These are phyloP conservation scores for Prinsepia uniflora DNA, from an alignment of 306 rosid species.

Conservation along the genomic window DNA sequence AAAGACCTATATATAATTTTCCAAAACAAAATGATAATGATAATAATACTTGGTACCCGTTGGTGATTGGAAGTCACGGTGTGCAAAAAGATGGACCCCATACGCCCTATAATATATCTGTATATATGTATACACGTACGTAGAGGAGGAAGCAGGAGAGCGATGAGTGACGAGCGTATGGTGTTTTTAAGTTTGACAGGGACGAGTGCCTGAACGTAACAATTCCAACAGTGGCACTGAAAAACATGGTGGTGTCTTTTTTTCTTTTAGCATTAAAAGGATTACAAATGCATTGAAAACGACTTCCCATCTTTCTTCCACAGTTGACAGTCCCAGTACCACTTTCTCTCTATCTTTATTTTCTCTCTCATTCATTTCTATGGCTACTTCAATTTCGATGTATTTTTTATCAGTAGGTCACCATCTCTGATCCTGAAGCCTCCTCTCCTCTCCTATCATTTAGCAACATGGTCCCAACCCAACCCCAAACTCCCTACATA, in stretches of 20 bases:
- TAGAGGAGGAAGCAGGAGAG: too few species aligned
- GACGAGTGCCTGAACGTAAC: conserved; percentile 54
- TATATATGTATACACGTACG: neutral
- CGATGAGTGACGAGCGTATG: conserved; percentile 21
- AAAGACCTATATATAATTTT: too few species aligned
- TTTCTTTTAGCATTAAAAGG: conserved; percentile 35
- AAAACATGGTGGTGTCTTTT: conserved; percentile 52
- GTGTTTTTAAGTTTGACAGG: conserved; percentile 51
- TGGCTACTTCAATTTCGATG: conserved; percentile 10
- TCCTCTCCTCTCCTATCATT: neutral
- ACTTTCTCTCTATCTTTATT: conserved; percentile 8
- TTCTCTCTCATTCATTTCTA: conserved; percentile 17
- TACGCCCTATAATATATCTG: too few species aligned
- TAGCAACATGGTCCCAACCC: conserved; percentile 12
- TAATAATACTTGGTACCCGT: too few species aligned
- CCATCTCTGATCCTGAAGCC: neutral
- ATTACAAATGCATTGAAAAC: conserved; percentile 56
- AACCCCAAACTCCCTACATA: neutral
- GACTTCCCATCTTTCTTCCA: conserved; percentile 49
- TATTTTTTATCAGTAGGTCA: conserved; percentile 15
- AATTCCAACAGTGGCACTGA: conserved; percentile 91
- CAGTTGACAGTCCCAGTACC: neutral
- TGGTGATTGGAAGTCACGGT: too few species aligned
- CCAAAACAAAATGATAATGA: too few species aligned
- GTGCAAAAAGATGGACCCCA: too few species aligned